Evolutionary conservation across 805 yeast genomes (phyloP).

Genomic region (Lachancea meyersii): DNA sequence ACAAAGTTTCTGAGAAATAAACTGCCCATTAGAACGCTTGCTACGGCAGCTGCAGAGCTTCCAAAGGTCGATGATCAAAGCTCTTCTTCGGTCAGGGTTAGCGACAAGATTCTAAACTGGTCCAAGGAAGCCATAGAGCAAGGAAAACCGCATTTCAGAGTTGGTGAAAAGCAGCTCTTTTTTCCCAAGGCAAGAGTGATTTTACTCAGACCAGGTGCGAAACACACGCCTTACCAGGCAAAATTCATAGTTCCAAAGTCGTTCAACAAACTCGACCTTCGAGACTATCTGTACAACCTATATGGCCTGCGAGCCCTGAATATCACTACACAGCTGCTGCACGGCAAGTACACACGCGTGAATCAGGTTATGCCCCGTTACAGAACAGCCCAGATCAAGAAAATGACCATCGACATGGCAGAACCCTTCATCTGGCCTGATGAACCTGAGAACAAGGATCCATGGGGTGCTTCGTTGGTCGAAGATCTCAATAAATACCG

Average conservation of each 20-base stretch:
- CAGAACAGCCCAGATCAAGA: slow-evolving; percentile 77
- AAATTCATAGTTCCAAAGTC: slow-evolving; percentile 90
- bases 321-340: slow-evolving; percentile 78
- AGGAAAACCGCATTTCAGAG: slow-evolving; percentile 72
- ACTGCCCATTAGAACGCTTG: not conserved
- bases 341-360: slow-evolving; percentile 60
- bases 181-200: slow-evolving; percentile 83
- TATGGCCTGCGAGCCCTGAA: slow-evolving; percentile 88
- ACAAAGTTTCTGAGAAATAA: not conserved
- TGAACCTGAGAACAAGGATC: slow-evolving; percentile 40
- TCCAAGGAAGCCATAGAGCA: slow-evolving; percentile 47
- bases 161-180: slow-evolving; percentile 70
- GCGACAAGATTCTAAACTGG: slow-evolving; percentile 29
- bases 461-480: slow-evolving; percentile 37
- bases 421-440: slow-evolving; percentile 97
- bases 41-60: slow-evolving; percentile 15
- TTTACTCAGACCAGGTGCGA: slow-evolving; percentile 85
- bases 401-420: slow-evolving; percentile 94
- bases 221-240: slow-evolving; percentile 95
- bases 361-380: slow-evolving; percentile 57
- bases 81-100: slow-evolving; percentile 9
- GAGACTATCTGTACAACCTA: slow-evolving; percentile 87
- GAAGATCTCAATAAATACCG: slow-evolving; percentile 48
- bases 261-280: slow-evolving; percentile 87
- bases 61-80: slow-evolving; percentile 18